These are phyloP conservation scores for Oryza rufipogon DNA, from an alignment of 176 grass and related monocot genomes.

Conservation along the genomic window DNA sequence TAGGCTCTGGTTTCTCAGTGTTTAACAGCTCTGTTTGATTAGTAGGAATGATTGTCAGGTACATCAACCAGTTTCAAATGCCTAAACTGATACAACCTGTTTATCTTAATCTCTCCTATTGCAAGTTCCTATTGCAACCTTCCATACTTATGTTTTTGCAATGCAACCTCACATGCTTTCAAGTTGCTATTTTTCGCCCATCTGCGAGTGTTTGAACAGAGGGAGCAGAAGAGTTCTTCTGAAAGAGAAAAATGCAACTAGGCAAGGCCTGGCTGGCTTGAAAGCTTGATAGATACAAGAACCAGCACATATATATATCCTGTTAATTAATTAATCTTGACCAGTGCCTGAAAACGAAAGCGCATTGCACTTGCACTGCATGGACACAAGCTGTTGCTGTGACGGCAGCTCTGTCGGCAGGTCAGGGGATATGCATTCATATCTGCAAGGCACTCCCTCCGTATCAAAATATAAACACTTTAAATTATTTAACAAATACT, in stretches of 20 bases:
- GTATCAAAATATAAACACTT: too few relatives aligned
- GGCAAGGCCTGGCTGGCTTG: background rate
- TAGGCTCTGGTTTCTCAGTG: background rate
- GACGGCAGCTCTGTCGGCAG: constrained; percentile 41
- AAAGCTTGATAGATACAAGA: background rate
- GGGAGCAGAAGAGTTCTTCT: background rate
- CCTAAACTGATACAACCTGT: background rate
- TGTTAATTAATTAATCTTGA: background rate
- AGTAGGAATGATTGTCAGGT: background rate
- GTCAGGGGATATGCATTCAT: constrained; percentile 12
- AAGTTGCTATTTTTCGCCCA: background rate
- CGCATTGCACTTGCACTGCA: background rate
- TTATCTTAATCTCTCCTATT: background rate
- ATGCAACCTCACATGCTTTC: background rate
- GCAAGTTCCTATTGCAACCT: background rate
- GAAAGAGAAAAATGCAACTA: background rate
- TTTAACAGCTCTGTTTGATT: background rate
- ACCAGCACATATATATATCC: background rate
- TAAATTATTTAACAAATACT: too few relatives aligned
- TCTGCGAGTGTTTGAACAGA: background rate
- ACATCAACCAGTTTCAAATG: background rate
- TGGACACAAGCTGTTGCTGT: background rate
- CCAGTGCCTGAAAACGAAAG: background rate
- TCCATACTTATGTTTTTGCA: background rate
- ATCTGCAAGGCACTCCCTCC: too few relatives aligned